These are phyloP conservation scores for Aaosphaeria pasadenensis DNA, from an alignment of 2,329 filamentous ascomycete species.

Conservation along the genomic window DNA sequence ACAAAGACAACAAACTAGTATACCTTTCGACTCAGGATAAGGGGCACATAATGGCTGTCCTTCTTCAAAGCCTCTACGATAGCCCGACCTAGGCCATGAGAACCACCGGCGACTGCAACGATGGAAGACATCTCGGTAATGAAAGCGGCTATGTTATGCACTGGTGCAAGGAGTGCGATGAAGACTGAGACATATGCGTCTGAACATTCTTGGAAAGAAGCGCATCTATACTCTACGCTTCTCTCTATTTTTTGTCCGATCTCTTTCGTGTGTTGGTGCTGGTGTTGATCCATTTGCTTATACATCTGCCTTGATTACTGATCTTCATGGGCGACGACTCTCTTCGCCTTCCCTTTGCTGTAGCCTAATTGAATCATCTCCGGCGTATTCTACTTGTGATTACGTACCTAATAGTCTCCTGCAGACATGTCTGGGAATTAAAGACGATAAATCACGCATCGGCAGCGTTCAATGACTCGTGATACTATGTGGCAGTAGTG, in stretches of 20 bases:
- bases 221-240: neutral
- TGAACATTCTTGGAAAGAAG: neutral
- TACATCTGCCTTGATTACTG: neutral
- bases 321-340: no score
- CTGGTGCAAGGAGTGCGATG: neutral
- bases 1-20: neutral
- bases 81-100: conserved; percentile 43
- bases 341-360: no score
- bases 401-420: no score
- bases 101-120: conserved; percentile 49
- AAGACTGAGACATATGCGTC: neutral
- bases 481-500: no score
- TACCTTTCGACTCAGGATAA: conserved; percentile 43
- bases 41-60: conserved; percentile 34
- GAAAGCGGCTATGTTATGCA: neutral
- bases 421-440: no score
- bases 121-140: conserved; percentile 12
- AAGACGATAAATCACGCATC: no score
- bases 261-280: neutral
- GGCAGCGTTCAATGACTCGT: no score
- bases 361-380: no score
- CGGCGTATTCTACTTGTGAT: no score
- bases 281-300: neutral
- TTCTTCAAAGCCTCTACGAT: conserved; percentile 44
- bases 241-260: neutral